phyloP scores from a whole-genome alignment of 495 filamentous ascomycete species.

The Tuber calosporum region DNA sequence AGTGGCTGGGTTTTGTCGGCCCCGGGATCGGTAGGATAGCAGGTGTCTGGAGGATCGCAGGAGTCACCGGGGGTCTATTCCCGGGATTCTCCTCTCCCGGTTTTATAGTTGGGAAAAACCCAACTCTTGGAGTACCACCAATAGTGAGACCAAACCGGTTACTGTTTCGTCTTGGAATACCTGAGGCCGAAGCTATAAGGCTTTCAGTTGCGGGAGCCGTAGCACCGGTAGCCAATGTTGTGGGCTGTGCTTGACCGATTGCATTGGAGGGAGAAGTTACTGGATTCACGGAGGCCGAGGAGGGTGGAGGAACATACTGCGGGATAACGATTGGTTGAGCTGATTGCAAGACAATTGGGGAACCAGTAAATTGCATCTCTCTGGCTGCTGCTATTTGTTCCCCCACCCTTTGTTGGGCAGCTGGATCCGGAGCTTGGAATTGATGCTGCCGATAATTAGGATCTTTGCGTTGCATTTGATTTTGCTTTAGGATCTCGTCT shows the following conservation, averaged over 20 bases:
- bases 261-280: not conserved
- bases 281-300: not conserved
- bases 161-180: not conserved
- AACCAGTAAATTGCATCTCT: not conserved
- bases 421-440: not conserved
- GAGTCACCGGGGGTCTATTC: not conserved
- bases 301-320: not conserved
- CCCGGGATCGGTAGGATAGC: not conserved
- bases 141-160: not conserved
- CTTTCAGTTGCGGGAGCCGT: not conserved
- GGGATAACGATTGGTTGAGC: not conserved
- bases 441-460: not conserved
- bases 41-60: not conserved
- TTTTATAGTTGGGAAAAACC: not conserved
- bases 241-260: not conserved
- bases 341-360: not conserved
- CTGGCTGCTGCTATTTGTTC: not conserved
- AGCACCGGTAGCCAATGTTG: not conserved
- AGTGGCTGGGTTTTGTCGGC: not conserved
- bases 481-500: slow-evolving; percentile 26
- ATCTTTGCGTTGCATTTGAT: not conserved
- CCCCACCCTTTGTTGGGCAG: not conserved
- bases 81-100: not conserved
- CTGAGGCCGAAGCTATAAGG: not conserved
- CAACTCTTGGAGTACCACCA: not conserved